A percentile compares a stretch with the other conserved stretches of the same genome.
Evolutionary conservation across 148 eudicot species (phyloP).

Genomic region (Rhododendron mucronatum): DNA sequence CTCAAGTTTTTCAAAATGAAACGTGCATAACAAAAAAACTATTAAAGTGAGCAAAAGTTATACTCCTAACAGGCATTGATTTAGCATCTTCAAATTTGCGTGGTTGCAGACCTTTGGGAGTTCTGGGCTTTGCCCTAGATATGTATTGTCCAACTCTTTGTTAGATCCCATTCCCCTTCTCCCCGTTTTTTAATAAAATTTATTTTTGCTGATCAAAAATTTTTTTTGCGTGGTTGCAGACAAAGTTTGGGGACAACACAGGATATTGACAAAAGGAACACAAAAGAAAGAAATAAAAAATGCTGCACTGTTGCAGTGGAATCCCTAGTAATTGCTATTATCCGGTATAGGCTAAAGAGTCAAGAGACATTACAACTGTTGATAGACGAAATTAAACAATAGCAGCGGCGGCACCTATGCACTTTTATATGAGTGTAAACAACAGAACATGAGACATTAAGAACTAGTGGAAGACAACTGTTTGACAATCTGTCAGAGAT

Average conservation of each 20-base stretch:
- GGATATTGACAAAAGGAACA: not conserved
- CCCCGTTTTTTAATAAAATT: too few relatives aligned
- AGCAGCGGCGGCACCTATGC: not conserved
- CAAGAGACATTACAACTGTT: not conserved
- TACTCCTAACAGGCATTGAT: not conserved
- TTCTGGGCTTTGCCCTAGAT: too few relatives aligned
- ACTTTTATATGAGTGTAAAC: not conserved
- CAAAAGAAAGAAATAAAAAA: not conserved
- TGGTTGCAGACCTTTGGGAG: not conserved
- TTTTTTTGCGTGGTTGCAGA: not conserved
- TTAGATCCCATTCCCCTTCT: too few relatives aligned
- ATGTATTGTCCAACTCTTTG: too few relatives aligned
- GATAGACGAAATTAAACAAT: not conserved
- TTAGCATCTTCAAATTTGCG: not conserved
- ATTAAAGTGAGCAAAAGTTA: not conserved
- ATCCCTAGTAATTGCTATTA: not conserved
- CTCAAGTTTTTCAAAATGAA: not conserved
- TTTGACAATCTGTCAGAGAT: not conserved
- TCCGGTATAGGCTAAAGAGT: not conserved
- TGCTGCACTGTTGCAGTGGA: not conserved
- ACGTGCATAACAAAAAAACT: not conserved
- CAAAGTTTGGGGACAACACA: not conserved
- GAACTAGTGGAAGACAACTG: not conserved
- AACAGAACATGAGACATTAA: not conserved
- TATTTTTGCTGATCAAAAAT: too few relatives aligned